Base-by-base conservation (phyloP, 805 yeast species). In the Spathaspora sp. region DNA sequence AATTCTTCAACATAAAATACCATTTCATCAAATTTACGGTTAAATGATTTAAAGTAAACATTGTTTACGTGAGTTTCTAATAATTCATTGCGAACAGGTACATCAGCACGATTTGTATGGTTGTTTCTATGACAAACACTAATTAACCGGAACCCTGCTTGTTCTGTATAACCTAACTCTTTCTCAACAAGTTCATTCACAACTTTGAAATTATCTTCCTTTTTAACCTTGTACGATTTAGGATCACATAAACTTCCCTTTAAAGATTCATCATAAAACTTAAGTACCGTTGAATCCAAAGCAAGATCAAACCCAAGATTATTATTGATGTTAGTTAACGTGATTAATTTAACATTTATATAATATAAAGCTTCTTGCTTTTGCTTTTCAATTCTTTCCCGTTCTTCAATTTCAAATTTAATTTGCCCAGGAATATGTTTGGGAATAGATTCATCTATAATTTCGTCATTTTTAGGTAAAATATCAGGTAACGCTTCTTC, bases 221-320 rank as follows among this genome's bases (percentile, higher is more conserved):
- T 87, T 57, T 80, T 72, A 2, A 86, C 73, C 62, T 79, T 81
- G 42, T 85, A 60, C 2, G 66, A 59, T 2, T 71, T 10, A 0
- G 94, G 85, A 38, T 75, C 76, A 56, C 74, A 76, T 18, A 29
- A 39, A 5, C 48, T 46, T 11, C 53, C 55, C 9, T 51, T 20
- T n/a, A 81, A 64, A 1, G 75, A 79, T 29, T 80, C 77, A 46
- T 79, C 79, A 57, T 72, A 84, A 44, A 73, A 72, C 44, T 73
- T 72, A 10, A 58, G 60, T 48, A 62, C 63, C 0, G 73, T 66
- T 12, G 80, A 78, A 73, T 88, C 88, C 3, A 89, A 85, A 11
- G 85, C 89, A 14, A 87, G 62, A 64, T 91, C 97, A 61, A 88
- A 85, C 0, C 96, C 96, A 60, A 81, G 76, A 61, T 80, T 85